These are phyloP conservation scores for Hypoxylon sp. DNA, from an alignment of 2,329 filamentous ascomycete genomes.

Conservation along the genomic window DNA sequence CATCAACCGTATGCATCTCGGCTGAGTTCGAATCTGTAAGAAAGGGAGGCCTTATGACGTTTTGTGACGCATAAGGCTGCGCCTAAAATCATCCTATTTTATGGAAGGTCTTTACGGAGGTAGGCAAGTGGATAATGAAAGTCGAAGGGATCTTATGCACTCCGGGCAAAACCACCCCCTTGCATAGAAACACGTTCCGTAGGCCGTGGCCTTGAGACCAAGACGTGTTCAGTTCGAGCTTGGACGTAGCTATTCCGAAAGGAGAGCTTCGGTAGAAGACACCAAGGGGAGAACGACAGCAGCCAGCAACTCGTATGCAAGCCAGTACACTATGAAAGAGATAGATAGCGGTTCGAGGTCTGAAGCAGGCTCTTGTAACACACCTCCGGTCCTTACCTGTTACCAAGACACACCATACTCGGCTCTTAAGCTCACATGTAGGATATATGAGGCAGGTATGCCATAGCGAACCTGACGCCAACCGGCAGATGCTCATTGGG, in stretches of 20 bases:
- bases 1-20: conserved; percentile 20
- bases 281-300: background rate
- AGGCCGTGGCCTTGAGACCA: conserved; percentile 10
- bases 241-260: conserved; percentile 12
- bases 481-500: conserved; percentile 35
- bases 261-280: conserved; percentile 23
- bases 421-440: background rate
- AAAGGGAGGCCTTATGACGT: conserved; percentile 22
- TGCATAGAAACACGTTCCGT: conserved; percentile 19
- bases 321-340: too few species aligned
- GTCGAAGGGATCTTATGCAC: conserved; percentile 5
- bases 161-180: conserved; percentile 16
- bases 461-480: conserved; percentile 29
- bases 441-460: background rate
- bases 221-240: background rate
- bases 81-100: conserved; percentile 23
- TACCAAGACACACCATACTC: conserved; percentile 4
- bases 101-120: conserved; percentile 7
- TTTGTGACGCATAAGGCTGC: conserved; percentile 28
- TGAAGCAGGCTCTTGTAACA: conserved; percentile 4
- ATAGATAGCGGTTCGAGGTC: background rate
- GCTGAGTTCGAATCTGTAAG: conserved; percentile 25
- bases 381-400: too few species aligned
- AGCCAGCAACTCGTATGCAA: background rate
- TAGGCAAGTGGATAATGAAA: conserved; percentile 10